Evolutionary conservation across 2,329 filamentous ascomycete genomes (phyloP), one percentile per base, ranked within the genome.

Genomic region (Daldinia sp.): DNA sequence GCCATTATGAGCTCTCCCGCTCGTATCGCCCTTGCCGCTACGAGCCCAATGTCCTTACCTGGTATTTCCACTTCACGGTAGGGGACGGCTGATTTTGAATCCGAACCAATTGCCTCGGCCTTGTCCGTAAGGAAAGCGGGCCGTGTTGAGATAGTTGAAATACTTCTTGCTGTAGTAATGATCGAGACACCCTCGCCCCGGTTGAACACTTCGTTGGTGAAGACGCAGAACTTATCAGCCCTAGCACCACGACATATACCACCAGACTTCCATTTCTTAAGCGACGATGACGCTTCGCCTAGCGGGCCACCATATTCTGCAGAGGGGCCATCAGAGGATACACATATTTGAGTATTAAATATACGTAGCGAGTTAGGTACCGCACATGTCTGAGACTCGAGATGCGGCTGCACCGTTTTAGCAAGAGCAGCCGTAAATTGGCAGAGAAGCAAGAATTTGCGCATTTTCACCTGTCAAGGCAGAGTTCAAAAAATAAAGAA

Each of bases 21-120:
- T 30, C 67, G 72, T 33, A 80, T 75, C n/a, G 65, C 68, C 18
- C 69, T 62, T 7, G 70, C 73, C 2, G 78, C 76, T 26, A 79
- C 67, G 6, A 80, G 68, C 3, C 79, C 78, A 20, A 78, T 66
- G 23, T 74, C 78, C 41, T 79, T 80, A 7, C 77, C 77, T 0
- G 72, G 68, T 37, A 79, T 73, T 9, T 70, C 66, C n/a, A 70
- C 69, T 44, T 76, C 75, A 13, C 60, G 66, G 57, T 77, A 77
- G 0, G 57, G 67, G 28, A 26, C 9, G 28, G 12, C 28, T 1
- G 54, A n/a, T 1, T 53, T 20, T 13, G 30, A 39, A 20, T 50
- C 12, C 9, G n/a, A 6, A 26, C 48, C 28, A 6, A 7, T 10
- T 33, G 15, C 12, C 18, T 42, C 57, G 42, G 39, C 26, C 2